Evolutionary conservation across 176 grass and related monocot species (phyloP).

Genomic region (Dactylis glomerata): DNA sequence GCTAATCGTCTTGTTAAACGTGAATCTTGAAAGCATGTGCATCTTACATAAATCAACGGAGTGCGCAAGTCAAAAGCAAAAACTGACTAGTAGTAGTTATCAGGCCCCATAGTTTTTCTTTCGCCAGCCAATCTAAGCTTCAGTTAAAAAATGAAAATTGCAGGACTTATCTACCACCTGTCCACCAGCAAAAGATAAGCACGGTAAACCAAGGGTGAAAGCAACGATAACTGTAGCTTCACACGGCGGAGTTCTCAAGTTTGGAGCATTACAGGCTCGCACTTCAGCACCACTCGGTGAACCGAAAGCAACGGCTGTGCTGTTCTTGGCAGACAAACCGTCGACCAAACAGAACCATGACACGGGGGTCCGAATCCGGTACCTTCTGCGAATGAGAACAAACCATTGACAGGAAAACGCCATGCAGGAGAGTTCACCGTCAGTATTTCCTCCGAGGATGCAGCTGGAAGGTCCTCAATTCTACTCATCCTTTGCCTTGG

Average conservation of each 20-base stretch:
- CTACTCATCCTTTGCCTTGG: background rate
- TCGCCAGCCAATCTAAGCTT: no score
- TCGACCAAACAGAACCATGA: background rate
- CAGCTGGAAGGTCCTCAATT: background rate
- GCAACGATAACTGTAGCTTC: background rate
- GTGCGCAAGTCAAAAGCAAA: no score
- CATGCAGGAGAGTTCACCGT: background rate
- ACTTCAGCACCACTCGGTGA: background rate
- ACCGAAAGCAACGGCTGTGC: conserved; percentile 29
- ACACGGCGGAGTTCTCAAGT: conserved; percentile 15
- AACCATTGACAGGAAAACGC: background rate
- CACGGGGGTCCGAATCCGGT: conserved; percentile 18
- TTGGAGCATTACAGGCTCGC: conserved; percentile 11
- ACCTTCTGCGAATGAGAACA: background rate
- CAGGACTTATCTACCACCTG: no score
- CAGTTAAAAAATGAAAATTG: no score
- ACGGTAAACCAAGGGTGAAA: background rate
- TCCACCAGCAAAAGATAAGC: no score
- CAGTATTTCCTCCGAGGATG: background rate
- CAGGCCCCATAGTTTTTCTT: no score
- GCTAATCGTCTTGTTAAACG: no score
- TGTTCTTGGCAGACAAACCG: background rate
- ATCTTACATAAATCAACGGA: no score
- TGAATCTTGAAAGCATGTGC: no score
- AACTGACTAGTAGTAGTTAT: no score